Evolutionary conservation across 2,329 filamentous ascomycete species (phyloP).

Genomic region (Tympanopsis confertula): DNA sequence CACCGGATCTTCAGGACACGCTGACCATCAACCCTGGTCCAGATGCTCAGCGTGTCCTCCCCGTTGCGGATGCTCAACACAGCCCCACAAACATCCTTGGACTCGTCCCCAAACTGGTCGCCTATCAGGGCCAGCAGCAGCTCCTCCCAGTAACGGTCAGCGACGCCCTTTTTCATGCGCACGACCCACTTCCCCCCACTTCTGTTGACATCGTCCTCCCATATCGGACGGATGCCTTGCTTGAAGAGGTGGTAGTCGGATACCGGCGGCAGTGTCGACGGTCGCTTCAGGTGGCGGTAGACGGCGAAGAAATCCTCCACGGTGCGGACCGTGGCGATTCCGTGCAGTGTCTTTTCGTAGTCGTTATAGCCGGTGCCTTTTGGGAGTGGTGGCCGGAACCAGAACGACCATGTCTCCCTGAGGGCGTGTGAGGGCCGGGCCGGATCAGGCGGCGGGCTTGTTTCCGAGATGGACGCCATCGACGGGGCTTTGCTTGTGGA

Average conservation of each 20-base stretch:
- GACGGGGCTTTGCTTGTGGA: constrained; percentile 6
- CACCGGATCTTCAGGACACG: constrained; percentile 94
- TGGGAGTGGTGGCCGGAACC: constrained; percentile 91
- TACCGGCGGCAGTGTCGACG: constrained; percentile 76
- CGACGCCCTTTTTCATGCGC: constrained; percentile 90
- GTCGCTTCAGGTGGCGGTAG: constrained; percentile 79
- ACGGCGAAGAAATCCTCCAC: constrained; percentile 86
- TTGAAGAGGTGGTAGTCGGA: constrained; percentile 98
- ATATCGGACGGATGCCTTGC: constrained; percentile 88
- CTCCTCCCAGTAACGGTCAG: constrained; percentile 95
- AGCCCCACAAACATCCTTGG: constrained; percentile 87
- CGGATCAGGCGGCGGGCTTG: constrained; percentile 16
- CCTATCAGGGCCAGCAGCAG: constrained; percentile 81
- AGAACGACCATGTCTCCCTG: constrained; percentile 86
- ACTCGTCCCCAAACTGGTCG: constrained; percentile 84
- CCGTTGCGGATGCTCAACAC: constrained; percentile 90
- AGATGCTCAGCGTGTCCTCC: constrained; percentile 94
- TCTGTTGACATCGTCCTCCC: constrained; percentile 97
- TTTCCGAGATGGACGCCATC: constrained; percentile 35
- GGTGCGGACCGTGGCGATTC: constrained; percentile 69
- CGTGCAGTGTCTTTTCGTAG: constrained; percentile 91
- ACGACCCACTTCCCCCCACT: constrained; percentile 96
- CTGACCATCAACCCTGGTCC: constrained; percentile 87
- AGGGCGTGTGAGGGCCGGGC: constrained; percentile 41
- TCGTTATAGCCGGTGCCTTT: constrained; percentile 81